Percentiles rank a stretch among this genome's conserved stretches.
These are phyloP conservation scores for Aspergillus neotritici DNA, from an alignment of 2,329 filamentous ascomycete species.

Conservation along the genomic window DNA sequence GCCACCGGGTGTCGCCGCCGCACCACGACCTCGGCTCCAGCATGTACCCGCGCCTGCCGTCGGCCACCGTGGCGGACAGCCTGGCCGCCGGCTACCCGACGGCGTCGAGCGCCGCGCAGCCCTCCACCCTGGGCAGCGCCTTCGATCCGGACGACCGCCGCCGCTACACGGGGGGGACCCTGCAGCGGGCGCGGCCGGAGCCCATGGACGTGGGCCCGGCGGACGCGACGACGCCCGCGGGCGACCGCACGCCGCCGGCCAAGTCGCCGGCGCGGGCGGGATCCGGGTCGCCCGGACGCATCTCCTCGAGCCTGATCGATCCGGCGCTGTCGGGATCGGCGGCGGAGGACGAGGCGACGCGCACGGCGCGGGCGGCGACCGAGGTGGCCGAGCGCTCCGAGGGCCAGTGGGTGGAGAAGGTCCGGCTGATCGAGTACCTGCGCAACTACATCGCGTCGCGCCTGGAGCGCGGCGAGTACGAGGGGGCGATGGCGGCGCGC, in stretches of 20 bases:
- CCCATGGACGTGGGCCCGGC: constrained; percentile 34
- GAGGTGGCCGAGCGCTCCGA: constrained; percentile 39
- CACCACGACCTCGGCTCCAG: constrained; percentile 42
- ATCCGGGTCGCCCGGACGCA: constrained; percentile 16
- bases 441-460: constrained; percentile 53
- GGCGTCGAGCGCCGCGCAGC: constrained; percentile 52
- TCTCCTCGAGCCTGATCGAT: constrained; percentile 39
- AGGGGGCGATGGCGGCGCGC: constrained; percentile 14
- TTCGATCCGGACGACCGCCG: constrained; percentile 58
- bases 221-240: constrained; percentile 18
- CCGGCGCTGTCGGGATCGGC: constrained; percentile 35
- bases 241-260: constrained; percentile 30
- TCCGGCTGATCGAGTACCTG: constrained; percentile 57
- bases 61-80: constrained; percentile 53
- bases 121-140: constrained; percentile 54
- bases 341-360: constrained; percentile 28
- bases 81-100: constrained; percentile 47
- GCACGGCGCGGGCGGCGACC: constrained; percentile 34
- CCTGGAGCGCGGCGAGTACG: constrained; percentile 50
- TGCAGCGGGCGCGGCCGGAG: constrained; percentile 49
- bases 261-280: constrained; percentile 16
- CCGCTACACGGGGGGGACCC: constrained; percentile 56
- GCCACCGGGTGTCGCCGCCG: constrained; percentile 48
- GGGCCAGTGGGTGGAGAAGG: constrained; percentile 60
- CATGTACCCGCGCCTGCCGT: constrained; percentile 61